Conservation (phyloP, 2,329 filamentous ascomycete genomes). For the Penicillium sp. region DNA sequence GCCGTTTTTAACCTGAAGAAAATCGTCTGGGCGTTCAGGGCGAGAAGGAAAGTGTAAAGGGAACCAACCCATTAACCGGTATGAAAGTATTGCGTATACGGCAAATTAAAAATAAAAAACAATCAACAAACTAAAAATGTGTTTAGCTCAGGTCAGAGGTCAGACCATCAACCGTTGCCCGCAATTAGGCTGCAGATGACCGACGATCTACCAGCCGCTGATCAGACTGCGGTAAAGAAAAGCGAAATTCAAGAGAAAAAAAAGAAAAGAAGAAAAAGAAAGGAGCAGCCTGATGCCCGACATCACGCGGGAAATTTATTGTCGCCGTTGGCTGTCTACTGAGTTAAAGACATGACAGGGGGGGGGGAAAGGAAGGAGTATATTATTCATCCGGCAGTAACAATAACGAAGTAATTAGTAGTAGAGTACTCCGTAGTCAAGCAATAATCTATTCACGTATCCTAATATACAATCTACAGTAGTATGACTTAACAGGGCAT, state of each 20-base stretch:
- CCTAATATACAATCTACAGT: too few relatives aligned
- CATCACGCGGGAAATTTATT: constrained; percentile 15
- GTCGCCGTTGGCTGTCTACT: background rate
- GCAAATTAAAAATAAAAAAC: background rate
- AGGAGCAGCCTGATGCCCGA: constrained; percentile 7
- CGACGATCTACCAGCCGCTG: constrained; percentile 21
- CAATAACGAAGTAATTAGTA: too few relatives aligned
- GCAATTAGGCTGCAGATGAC: constrained; percentile 25
- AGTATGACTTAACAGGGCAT: background rate
- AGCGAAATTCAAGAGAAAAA: constrained; percentile 6
- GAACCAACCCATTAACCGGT: background rate
- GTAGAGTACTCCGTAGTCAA: too few relatives aligned
- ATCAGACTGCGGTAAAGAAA: constrained; percentile 14
- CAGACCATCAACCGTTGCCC: constrained; percentile 14
- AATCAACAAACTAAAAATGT: background rate
- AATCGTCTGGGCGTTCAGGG: constrained; percentile 14
- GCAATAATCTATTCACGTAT: background rate
- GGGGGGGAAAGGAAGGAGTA: too few relatives aligned
- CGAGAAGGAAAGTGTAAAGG: background rate
- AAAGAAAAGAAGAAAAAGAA: background rate
- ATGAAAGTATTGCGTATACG: background rate
- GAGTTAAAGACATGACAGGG: background rate
- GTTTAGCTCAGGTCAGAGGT: constrained; percentile 18
- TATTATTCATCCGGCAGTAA: too few relatives aligned
- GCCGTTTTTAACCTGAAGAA: constrained; percentile 23